Evolutionary conservation across 2,329 filamentous ascomycete genomes (phyloP).

Genomic region (Neopestalotiopsis sp.): DNA sequence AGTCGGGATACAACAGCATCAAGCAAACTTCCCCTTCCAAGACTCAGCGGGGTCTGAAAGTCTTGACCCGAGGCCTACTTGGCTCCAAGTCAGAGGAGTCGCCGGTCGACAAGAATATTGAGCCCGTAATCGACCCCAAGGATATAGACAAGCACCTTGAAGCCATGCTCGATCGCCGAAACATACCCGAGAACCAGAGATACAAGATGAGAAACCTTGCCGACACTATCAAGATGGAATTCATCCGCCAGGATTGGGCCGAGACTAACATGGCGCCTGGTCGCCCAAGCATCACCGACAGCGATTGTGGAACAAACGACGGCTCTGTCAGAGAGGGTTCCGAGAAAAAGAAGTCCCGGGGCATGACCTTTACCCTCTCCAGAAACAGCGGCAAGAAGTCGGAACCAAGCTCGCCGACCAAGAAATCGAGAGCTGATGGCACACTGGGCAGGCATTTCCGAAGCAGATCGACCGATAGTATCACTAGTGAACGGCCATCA

Average conservation of each 20-base stretch:
- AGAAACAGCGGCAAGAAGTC: constrained; percentile 58
- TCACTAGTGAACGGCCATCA: constrained; percentile 65
- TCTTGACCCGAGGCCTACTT: constrained; percentile 44
- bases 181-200: constrained; percentile 91
- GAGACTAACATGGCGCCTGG: constrained; percentile 54
- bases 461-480: constrained; percentile 75
- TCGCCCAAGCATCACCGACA: constrained; percentile 38
- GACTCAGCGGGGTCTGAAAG: constrained; percentile 48
- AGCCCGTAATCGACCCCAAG: constrained; percentile 57
- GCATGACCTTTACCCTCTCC: constrained; percentile 80
- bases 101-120: constrained; percentile 48
- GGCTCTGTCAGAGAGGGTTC: constrained; percentile 47
- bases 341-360: constrained; percentile 66
- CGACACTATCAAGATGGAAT: constrained; percentile 91
- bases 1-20: constrained; percentile 27
- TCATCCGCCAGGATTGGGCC: constrained; percentile 87
- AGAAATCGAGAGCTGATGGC: constrained; percentile 74
- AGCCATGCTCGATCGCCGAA: constrained; percentile 78
- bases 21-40: constrained; percentile 36
- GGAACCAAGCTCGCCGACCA: constrained; percentile 71
- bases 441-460: constrained; percentile 69
- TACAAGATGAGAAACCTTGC: constrained; percentile 94
- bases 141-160: constrained; percentile 65
- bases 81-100: constrained; percentile 44
- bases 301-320: constrained; percentile 43